Evolutionary conservation across 768 basidiomycete species (phyloP).

Genomic region (Termitomyces eurrhizus): DNA sequence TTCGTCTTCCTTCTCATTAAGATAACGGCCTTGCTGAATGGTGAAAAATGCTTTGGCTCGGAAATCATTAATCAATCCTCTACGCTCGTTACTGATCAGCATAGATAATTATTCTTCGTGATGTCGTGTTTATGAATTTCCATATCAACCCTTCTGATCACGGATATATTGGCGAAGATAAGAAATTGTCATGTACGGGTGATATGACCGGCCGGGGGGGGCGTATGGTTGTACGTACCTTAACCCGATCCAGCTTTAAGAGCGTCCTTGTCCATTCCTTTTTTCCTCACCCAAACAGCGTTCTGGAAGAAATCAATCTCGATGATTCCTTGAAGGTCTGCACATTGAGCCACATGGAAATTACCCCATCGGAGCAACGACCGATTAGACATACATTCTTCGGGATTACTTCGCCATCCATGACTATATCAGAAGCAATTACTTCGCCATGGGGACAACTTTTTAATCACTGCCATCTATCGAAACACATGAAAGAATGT

Average conservation of each 20-base stretch:
- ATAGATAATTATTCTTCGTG: background rate
- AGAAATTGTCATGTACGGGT: background rate
- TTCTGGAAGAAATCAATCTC: background rate
- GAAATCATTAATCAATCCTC: conserved; percentile 12
- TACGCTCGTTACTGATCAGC: background rate
- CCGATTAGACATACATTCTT: background rate
- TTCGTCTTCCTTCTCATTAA: background rate
- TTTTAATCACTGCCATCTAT: background rate
- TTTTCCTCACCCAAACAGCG: background rate
- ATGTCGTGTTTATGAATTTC: conserved; percentile 6
- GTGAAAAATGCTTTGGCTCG: conserved; percentile 3
- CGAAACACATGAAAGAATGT: background rate
- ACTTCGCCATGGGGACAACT: background rate
- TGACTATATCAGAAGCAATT: background rate
- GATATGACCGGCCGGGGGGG: background rate
- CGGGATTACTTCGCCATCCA: background rate
- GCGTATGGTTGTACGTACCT: background rate
- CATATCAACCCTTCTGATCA: conserved; percentile 4
- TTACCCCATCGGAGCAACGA: background rate
- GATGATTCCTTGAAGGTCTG: background rate
- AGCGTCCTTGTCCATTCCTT: background rate
- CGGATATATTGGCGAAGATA: background rate
- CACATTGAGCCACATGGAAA: too few species aligned
- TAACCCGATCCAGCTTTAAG: background rate
- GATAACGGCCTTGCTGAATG: conserved; percentile 3